Percentiles rank a stretch among this genome's conserved stretches.
Conservation (phyloP, 2,329 filamentous ascomycete genomes). For the Rutstroemia sydowiana region DNA sequence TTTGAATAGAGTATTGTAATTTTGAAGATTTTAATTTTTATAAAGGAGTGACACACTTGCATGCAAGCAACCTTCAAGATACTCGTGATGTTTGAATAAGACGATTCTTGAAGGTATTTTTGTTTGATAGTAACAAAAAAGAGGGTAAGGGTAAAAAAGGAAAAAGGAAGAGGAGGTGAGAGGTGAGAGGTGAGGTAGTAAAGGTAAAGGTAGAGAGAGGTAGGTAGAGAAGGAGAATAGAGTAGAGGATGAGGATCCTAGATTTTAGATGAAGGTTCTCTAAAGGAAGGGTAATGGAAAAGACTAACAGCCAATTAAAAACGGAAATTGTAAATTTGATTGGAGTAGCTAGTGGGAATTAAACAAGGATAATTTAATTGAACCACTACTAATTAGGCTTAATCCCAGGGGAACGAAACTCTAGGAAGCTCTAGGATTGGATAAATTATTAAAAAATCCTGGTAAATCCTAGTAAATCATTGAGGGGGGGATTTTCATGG, state of each 20-base stretch:
- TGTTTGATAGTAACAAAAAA: constrained; percentile 18
- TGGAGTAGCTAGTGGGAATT: constrained; percentile 4
- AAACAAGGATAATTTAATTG: background rate
- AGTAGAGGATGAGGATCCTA: background rate
- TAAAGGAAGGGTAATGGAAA: background rate
- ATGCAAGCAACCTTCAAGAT: constrained; percentile 35
- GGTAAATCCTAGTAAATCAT: background rate
- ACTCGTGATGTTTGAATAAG: constrained; percentile 21
- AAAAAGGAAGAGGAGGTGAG: constrained; percentile 3
- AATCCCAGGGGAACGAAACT: constrained; percentile 3
- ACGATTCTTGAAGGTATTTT: constrained; percentile 26
- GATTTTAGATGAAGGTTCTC: background rate
- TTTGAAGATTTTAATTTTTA: background rate
- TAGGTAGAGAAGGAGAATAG: constrained; percentile 23
- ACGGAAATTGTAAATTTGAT: background rate
- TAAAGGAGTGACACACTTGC: constrained; percentile 52
- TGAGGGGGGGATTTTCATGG: background rate
- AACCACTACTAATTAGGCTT: background rate
- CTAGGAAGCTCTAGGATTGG: too few relatives aligned
- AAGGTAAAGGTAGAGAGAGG: constrained; percentile 26
- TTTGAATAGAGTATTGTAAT: background rate
- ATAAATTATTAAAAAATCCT: background rate
- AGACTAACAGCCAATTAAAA: background rate
- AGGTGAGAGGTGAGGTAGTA: constrained; percentile 11
- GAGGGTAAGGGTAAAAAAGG: constrained; percentile 16